phyloP scores from a whole-genome alignment of 106 monocot genomes.

The Allium fistulosum region DNA sequence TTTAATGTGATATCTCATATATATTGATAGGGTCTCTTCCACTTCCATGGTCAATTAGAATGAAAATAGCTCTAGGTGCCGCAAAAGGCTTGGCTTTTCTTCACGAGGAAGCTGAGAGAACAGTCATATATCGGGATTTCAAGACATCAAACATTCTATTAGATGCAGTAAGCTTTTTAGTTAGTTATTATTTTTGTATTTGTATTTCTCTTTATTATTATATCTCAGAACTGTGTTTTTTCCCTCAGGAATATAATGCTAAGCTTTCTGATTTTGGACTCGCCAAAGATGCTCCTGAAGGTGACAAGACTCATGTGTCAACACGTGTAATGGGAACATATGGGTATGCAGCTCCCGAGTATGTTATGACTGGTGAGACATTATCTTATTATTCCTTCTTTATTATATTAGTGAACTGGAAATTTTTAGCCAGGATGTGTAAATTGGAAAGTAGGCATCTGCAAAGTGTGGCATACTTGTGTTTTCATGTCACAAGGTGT shows the following conservation, averaged over 20 bases:
- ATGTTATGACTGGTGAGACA: slow-evolving; percentile 65
- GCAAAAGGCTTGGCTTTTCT: slow-evolving; percentile 50
- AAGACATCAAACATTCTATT: slow-evolving; percentile 53
- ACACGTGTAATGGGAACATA: slow-evolving; percentile 82
- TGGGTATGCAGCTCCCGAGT: slow-evolving; percentile 81
- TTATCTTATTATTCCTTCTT: background rate
- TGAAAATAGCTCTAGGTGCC: slow-evolving; percentile 54
- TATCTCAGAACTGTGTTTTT: background rate
- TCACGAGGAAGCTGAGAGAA: slow-evolving; percentile 54
- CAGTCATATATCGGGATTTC: slow-evolving; percentile 56
- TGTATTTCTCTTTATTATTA: background rate
- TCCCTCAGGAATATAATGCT: slow-evolving; percentile 61
- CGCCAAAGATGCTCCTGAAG: slow-evolving; percentile 73
- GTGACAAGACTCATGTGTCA: slow-evolving; percentile 68
- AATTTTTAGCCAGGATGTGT: too few relatives aligned
- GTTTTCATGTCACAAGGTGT: too few relatives aligned
- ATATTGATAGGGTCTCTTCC: slow-evolving; percentile 30
- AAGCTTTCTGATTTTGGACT: slow-evolving; percentile 84
- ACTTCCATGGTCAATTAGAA: slow-evolving; percentile 44
- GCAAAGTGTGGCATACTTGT: too few relatives aligned
- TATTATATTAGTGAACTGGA: too few relatives aligned
- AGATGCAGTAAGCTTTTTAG: slow-evolving; percentile 20
- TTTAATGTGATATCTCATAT: background rate
- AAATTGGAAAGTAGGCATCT: too few relatives aligned
- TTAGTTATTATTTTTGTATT: background rate